Percentiles rank a stretch among this genome's conserved stretches.
These are phyloP conservation scores for Chlorella sp. DNA, from an alignment of 139 green algal species.

Conservation along the genomic window DNA sequence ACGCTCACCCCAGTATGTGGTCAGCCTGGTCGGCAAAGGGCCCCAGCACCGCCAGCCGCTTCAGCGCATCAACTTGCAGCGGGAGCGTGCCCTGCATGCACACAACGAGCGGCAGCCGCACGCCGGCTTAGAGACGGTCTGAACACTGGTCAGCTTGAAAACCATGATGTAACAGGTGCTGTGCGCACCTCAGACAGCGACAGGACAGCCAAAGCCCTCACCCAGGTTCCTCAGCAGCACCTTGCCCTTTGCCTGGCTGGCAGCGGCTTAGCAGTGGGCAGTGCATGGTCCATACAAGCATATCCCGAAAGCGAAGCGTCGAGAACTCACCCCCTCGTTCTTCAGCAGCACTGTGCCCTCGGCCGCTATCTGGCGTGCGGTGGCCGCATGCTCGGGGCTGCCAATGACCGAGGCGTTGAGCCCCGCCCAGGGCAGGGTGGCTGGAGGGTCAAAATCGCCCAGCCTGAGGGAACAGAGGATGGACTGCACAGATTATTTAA, in stretches of 20 bases:
- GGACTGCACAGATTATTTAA: not conserved
- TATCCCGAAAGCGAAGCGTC: not conserved
- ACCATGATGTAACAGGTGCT: not conserved
- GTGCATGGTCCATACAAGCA: no score
- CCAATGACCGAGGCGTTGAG: not conserved
- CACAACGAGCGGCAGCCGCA: not conserved
- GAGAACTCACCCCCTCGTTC: not conserved
- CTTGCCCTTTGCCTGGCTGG: no score
- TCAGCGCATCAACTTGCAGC: not conserved
- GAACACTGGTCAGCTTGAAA: not conserved
- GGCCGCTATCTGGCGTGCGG: not conserved
- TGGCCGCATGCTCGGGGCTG: not conserved
- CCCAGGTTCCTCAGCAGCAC: not conserved
- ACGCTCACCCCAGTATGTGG: not conserved
- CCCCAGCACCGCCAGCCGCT: not conserved
- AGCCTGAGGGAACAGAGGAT: not conserved
- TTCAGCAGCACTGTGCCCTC: conserved; percentile 12
- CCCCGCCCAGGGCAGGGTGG: not conserved
- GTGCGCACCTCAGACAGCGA: not conserved
- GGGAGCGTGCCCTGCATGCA: not conserved
- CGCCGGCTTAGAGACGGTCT: not conserved
- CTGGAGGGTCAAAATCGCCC: conserved; percentile 2
- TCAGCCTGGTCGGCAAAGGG: not conserved
- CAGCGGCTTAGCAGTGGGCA: no score
- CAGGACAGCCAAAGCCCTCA: no score